Evolutionary conservation across 2,329 filamentous ascomycete species (phyloP).

Genomic region (Sarocladium brachiariae): DNA sequence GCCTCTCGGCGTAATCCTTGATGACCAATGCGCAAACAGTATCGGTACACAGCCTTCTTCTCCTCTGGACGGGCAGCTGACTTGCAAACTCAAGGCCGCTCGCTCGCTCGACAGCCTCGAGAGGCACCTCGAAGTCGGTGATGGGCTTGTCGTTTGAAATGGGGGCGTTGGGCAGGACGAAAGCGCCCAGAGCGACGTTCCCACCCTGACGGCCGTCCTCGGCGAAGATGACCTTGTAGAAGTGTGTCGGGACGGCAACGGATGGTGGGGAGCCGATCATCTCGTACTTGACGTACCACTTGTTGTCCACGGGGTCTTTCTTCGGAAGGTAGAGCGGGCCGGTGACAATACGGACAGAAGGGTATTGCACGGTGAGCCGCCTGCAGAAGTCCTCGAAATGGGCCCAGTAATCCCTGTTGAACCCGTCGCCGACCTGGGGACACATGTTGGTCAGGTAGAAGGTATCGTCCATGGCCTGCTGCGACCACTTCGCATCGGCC

Average conservation of each 20-base stretch:
- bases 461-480: constrained; percentile 89
- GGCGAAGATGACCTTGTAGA: constrained; percentile 98
- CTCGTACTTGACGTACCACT: constrained; percentile 94
- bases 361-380: constrained; percentile 71
- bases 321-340: constrained; percentile 90
- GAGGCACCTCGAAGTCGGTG: constrained; percentile 85
- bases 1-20: constrained; percentile 63
- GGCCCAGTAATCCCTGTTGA: constrained; percentile 99
- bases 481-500: constrained; percentile 92
- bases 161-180: constrained; percentile 85
- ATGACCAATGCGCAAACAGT: constrained; percentile 78
- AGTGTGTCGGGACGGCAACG: constrained; percentile 94
- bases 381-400: constrained; percentile 98
- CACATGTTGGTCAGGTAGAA: constrained; percentile 96
- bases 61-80: constrained; percentile 65
- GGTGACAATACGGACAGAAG: constrained; percentile 84
- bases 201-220: constrained; percentile 68
- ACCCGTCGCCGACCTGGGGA: constrained; percentile 94
- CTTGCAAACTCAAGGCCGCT: constrained; percentile 86
- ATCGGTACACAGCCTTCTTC: constrained; percentile 78
- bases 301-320: constrained; percentile 72
- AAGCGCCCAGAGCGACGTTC: constrained; percentile 83
- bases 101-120: constrained; percentile 88
- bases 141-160: constrained; percentile 86
- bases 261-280: constrained; percentile 91